A percentile compares a stretch with the other conserved stretches of the same genome.
Conservation (phyloP, 1,284 basidiomycete genomes). For the Ceraceosorus bombacis region DNA sequence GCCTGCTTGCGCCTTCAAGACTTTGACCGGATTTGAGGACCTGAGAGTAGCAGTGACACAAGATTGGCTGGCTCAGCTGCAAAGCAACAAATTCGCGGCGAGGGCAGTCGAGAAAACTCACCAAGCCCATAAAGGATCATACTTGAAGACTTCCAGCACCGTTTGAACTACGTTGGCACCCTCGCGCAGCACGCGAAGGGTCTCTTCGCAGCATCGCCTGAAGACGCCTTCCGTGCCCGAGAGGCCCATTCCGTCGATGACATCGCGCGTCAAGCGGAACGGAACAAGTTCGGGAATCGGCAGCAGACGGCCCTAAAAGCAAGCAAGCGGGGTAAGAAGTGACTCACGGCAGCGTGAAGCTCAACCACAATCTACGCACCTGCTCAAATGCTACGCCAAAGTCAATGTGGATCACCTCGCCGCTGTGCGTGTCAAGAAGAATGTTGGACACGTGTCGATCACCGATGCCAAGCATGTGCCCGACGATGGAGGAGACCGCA, state of each 20-base stretch:
- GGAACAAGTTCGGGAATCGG: slow-evolving; percentile 80
- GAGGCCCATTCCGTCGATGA: slow-evolving; percentile 86
- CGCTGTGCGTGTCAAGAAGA: slow-evolving; percentile 70
- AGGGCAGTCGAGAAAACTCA: slow-evolving; percentile 41
- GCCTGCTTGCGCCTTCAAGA: slow-evolving; percentile 22
- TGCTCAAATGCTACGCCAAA: slow-evolving; percentile 91
- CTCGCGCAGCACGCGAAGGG: slow-evolving; percentile 76
- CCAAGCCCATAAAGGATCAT: slow-evolving; percentile 93
- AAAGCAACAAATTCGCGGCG: not conserved
- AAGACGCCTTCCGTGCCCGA: slow-evolving; percentile 89
- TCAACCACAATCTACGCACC: slow-evolving; percentile 16
- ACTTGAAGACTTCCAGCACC: slow-evolving; percentile 90
- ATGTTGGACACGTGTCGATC: slow-evolving; percentile 92
- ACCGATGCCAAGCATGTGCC: slow-evolving; percentile 82
- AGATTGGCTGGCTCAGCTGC: not conserved
- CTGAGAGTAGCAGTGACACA: not conserved
- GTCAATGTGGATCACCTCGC: slow-evolving; percentile 90
- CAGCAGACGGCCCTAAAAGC: slow-evolving; percentile 66
- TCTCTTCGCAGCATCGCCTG: slow-evolving; percentile 88
- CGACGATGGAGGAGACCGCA: slow-evolving; percentile 87
- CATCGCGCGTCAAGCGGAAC: slow-evolving; percentile 86
- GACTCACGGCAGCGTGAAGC: not conserved
- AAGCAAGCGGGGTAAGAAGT: not conserved
- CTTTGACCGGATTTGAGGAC: slow-evolving; percentile 31
- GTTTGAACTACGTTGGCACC: slow-evolving; percentile 82